phyloP scores from a whole-genome alignment of 352 stramenopile genomes.

The Albugo candida region DNA sequence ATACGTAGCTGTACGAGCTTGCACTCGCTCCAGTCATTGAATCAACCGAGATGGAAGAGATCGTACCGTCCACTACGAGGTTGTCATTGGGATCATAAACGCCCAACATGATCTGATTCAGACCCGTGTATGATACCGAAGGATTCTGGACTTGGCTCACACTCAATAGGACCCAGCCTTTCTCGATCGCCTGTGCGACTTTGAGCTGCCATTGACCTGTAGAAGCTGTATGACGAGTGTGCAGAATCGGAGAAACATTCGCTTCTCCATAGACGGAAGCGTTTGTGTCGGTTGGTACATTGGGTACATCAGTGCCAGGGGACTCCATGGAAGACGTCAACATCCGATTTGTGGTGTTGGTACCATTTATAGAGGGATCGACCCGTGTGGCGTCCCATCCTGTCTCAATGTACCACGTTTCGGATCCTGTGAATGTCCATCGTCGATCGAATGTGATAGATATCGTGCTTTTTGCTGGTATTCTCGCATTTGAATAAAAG shows the following conservation, averaged over 20 bases:
- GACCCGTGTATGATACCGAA: conserved; percentile 35
- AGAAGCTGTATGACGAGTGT: no score
- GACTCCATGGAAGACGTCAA: no score
- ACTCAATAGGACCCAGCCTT: conserved; percentile 42
- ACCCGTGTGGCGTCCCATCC: no score
- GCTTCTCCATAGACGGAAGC: no score
- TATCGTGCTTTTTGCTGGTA: conserved; percentile 27
- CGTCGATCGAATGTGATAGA: conserved; percentile 32
- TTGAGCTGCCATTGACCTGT: conserved; percentile 21
- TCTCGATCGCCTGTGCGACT: conserved; percentile 27
- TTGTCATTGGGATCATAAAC: conserved; percentile 28
- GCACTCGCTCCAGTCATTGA: conserved; percentile 28
- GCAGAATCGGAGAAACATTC: no score
- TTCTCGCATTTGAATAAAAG: conserved; percentile 50
- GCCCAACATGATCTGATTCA: conserved; percentile 38
- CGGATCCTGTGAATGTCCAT: conserved; percentile 11
- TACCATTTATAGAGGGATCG: no score
- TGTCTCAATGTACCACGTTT: no score
- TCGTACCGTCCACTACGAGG: conserved; percentile 30
- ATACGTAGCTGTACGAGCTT: conserved; percentile 79
- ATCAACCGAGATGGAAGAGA: conserved; percentile 61
- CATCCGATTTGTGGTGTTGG: no score
- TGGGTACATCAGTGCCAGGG: no score
- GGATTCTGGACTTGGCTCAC: conserved; percentile 62
- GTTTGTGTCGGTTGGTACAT: no score